A percentile compares a stretch with the other conserved stretches of the same genome.
These are phyloP conservation scores for Saccharomycopsis hybrid DNA, from an alignment of 1,139 yeast genomes.

Conservation along the genomic window DNA sequence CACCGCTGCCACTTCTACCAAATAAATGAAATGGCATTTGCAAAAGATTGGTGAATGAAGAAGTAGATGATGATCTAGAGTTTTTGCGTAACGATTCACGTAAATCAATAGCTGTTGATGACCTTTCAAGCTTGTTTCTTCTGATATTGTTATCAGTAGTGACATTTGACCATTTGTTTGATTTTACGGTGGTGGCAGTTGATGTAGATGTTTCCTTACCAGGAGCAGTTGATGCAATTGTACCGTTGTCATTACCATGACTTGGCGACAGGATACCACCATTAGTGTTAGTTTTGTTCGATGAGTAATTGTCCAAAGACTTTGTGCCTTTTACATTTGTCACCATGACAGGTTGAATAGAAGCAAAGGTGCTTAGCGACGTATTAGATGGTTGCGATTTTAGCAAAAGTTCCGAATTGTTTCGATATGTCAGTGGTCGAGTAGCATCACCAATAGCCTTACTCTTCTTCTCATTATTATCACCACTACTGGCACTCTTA, in stretches of 20 bases:
- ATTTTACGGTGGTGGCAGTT: too few relatives aligned
- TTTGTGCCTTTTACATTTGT: slow-evolving; percentile 9
- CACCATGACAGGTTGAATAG: slow-evolving; percentile 6
- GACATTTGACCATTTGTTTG: neutral
- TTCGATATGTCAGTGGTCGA: neutral
- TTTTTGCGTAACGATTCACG: slow-evolving; percentile 7
- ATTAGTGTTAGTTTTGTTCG: neutral
- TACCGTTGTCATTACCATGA: neutral
- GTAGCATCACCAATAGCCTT: neutral
- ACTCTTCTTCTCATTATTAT: neutral
- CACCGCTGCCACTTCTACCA: neutral
- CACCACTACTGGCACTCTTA: neutral
- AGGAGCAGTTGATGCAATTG: neutral
- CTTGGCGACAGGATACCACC: neutral
- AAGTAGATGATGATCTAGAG: slow-evolving; percentile 9
- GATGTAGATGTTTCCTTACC: neutral
- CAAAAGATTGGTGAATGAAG: slow-evolving; percentile 16
- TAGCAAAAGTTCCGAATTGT: slow-evolving; percentile 4
- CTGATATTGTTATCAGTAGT: neutral
- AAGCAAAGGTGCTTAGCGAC: slow-evolving; percentile 9
- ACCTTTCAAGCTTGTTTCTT: neutral
- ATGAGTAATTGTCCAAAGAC: neutral
- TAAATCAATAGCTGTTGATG: slow-evolving; percentile 1
- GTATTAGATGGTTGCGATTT: slow-evolving; percentile 9
- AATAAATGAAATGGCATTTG: slow-evolving; percentile 17